Evolutionary conservation across 2,329 filamentous ascomycete genomes (phyloP), one percentile per base, ranked within the genome.

Genomic region (Knoxdaviesia capensis): DNA sequence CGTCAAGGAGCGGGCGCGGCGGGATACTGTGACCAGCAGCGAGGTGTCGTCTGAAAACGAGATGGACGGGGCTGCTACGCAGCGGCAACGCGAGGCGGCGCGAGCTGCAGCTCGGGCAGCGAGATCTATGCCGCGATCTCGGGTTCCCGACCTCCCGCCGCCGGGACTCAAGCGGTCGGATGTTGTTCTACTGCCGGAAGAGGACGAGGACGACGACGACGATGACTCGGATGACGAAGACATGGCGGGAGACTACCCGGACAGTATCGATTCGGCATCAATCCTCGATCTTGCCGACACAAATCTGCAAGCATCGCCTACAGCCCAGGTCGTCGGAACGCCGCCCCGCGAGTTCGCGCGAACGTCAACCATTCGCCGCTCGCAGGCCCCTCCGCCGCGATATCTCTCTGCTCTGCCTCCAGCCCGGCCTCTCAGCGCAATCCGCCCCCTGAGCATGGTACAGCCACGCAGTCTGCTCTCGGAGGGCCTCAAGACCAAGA

Each of bases 41-140:
- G 82, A 88, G 49, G 74, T 88, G 50, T 87, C 81, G 0, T 87
- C 81, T 0, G 82, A 88, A 47, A 86, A 84, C 50, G 82, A 88
- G 51, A 69, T 81, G 38, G 80, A 84, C 49, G 68, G 74, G 1
- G 70, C 74, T 0, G 68, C 68, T 1, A 80, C 76, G 51, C 74
- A 77, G 48, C 69, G 68, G 49, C 71, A 77, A 45, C 65, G 73
- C 39, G 72, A 79, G 46, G 71, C 70, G 2, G 66, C 73, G 1
- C 67, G 69, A 38, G 68, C 73, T 34, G 71, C 71, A 6, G 65
- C 71, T 29, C 28, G 43, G 28, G 20, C 37, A 38, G 43, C 43
- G 3, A 20, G 20, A 20, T 20, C 20, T 20, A 20, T 20, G 20
- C 20, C 8, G 42, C 42, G 20, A 38, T 38, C n/a, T 5, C 54